Conservation (phyloP, 306 rosid species). For the Malus sieversii region DNA sequence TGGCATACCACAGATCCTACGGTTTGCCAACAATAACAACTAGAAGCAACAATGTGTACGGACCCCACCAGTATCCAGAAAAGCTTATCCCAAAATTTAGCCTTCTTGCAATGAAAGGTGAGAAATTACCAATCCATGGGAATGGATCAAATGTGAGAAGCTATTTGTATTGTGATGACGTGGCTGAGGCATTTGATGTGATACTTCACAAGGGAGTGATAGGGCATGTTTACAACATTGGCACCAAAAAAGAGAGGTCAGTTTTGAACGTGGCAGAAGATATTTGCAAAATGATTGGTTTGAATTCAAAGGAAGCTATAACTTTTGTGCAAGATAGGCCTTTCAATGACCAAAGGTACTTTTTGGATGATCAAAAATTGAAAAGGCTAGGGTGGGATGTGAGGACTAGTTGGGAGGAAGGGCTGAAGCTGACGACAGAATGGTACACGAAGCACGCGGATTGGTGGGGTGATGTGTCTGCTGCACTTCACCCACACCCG, state of each 20-base stretch:
- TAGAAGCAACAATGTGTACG: conserved; percentile 65
- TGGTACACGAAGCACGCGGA: conserved; percentile 52
- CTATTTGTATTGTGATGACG: conserved; percentile 53
- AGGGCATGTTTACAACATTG: conserved; percentile 61
- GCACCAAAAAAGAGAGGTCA: conserved; percentile 57
- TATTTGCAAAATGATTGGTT: conserved; percentile 39
- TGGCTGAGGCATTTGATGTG: conserved; percentile 76
- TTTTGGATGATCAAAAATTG: conserved; percentile 67
- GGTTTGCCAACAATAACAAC: conserved; percentile 56
- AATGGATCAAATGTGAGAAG: conserved; percentile 73
- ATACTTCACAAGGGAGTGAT: conserved; percentile 62
- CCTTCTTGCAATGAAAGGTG: conserved; percentile 60
- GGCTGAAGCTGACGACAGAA: conserved; percentile 50
- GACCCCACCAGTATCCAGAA: conserved; percentile 68
- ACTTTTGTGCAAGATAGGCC: conserved; percentile 69
- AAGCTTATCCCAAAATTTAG: conserved; percentile 64
- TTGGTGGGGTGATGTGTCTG: conserved; percentile 79
- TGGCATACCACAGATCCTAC: conserved; percentile 68
- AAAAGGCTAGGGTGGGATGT: conserved; percentile 64
- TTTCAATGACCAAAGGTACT: conserved; percentile 68
- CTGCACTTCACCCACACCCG: conserved; percentile 62
- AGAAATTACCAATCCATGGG: conserved; percentile 64
- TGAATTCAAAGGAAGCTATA: conserved; percentile 39
- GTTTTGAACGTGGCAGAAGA: conserved; percentile 56
- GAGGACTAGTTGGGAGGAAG: conserved; percentile 55